phyloP scores from a whole-genome alignment of 1,139 yeast species.

The Candida glucosophila region DNA sequence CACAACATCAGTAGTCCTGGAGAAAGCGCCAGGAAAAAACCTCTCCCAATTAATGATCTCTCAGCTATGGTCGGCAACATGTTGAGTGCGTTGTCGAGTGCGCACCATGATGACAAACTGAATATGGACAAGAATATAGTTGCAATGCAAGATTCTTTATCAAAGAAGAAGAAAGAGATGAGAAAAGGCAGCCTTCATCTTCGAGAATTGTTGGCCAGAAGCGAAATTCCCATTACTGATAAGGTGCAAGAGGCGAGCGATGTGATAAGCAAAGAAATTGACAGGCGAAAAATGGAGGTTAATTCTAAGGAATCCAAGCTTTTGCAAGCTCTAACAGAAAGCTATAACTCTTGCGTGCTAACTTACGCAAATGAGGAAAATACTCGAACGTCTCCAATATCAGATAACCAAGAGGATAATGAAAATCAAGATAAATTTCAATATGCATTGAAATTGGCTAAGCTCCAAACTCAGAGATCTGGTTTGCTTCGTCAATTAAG shows the following conservation, averaged over 20 bases:
- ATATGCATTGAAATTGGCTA: constrained; percentile 36
- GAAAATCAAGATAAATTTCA: constrained; percentile 13
- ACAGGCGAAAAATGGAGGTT: no score
- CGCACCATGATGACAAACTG: constrained; percentile 22
- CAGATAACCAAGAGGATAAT: constrained; percentile 6
- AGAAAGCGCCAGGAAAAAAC: constrained; percentile 6
- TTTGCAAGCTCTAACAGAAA: neutral
- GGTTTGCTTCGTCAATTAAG: constrained; percentile 32
- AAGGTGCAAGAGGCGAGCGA: no score
- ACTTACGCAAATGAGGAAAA: neutral
- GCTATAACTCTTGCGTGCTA: neutral
- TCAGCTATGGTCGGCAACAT: constrained; percentile 31
- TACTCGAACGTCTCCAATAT: neutral
- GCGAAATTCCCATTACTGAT: no score
- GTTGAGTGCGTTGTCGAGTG: constrained; percentile 37
- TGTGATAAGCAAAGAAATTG: no score
- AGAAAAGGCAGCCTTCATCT: no score
- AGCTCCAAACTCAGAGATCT: constrained; percentile 45
- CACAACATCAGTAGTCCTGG: no score
- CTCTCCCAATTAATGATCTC: constrained; percentile 24
- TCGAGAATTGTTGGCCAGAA: no score
- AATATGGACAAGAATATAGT: constrained; percentile 13
- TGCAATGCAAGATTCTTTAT: constrained; percentile 12
- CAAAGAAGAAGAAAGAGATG: constrained; percentile 13
- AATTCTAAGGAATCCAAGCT: neutral